Evolutionary conservation across 106 monocot species (phyloP), one percentile per base, ranked within the genome.

Genomic region (Acanthochlamys bracteata): DNA sequence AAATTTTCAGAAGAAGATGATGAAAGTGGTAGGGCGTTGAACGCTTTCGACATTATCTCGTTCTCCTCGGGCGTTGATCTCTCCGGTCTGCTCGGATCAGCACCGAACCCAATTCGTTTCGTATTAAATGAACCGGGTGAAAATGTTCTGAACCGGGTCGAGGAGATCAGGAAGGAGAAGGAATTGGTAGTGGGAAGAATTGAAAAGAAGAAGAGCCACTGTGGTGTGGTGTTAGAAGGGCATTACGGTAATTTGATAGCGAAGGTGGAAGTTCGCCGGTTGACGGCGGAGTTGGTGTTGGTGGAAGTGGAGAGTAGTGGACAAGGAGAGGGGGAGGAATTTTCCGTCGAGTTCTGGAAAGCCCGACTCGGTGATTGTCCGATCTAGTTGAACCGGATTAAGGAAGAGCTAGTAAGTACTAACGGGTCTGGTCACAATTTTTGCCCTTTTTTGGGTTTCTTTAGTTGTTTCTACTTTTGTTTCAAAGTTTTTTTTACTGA

Each of bases 31-130:
- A 47, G 75, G 3, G 75, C 66, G 22, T 67, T 81, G 22, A 81
- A 76, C 42, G 81, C 81, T 15, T 81, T 81, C 57, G 76, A 81
- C 53, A 72, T 81, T 23, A 81, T 81, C 15, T 76, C 81, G 20
- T 69, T 76, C 20, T 73, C 72, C 11, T 55, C 76, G 15, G 76
- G 73, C 13, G 45, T 60, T 24, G 69, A 81, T 16, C 68, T 81
- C 10, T 76, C 81, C 12, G 73, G 81, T 10, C 43, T 81, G 53
- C 60, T 81, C 53, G 46, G 51, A 14, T 42, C 39, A 53, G 27
- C 39, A 0, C 42, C 25, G 16, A 26, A 52, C 11, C 61, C 62
- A 42, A 62, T 61, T 9, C 41, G 74, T 40, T 77, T 78, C 67
- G 47, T 66, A 3, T 62, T 70, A 55, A 26, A 21, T 25, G 49